These are phyloP conservation scores for Talaromyces albobiverticillius DNA, from an alignment of 2,329 filamentous ascomycete genomes.

Conservation along the genomic window DNA sequence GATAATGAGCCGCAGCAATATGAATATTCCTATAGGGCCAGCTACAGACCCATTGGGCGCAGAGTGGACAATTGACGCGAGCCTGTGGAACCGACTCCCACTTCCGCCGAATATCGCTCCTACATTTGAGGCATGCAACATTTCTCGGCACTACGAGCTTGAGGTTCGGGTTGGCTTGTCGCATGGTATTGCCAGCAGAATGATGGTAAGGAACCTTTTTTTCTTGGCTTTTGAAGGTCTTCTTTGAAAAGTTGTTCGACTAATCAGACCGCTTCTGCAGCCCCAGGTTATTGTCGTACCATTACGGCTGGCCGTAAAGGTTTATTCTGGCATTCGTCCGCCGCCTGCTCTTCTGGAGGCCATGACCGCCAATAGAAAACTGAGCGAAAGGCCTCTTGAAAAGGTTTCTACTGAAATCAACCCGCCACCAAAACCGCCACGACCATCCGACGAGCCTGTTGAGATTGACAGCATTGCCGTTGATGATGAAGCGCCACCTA, in stretches of 20 bases:
- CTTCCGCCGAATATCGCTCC: constrained; percentile 86
- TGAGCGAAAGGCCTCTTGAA: not conserved
- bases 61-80: constrained; percentile 67
- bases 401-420: not conserved
- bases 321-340: constrained; percentile 85
- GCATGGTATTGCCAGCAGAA: constrained; percentile 61
- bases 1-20: constrained; percentile 66
- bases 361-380: constrained; percentile 40
- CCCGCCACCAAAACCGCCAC: constrained; percentile 11
- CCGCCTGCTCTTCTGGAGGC: constrained; percentile 72
- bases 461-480: constrained; percentile 23
- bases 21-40: constrained; percentile 67
- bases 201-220: constrained; percentile 46
- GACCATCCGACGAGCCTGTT: constrained; percentile 1
- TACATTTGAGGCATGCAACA: constrained; percentile 84
- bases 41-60: constrained; percentile 57
- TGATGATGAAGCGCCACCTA: constrained; percentile 78
- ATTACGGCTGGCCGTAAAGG: constrained; percentile 71
- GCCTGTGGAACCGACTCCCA: constrained; percentile 67
- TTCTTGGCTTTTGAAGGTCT: too few species aligned
- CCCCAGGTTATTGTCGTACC: constrained; percentile 77
- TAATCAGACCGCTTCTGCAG: constrained; percentile 30
- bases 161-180: constrained; percentile 76
- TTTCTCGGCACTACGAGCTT: constrained; percentile 76
- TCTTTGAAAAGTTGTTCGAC: not conserved